Conservation (phyloP, 805 yeast genomes). For the Candida morakotiae region DNA sequence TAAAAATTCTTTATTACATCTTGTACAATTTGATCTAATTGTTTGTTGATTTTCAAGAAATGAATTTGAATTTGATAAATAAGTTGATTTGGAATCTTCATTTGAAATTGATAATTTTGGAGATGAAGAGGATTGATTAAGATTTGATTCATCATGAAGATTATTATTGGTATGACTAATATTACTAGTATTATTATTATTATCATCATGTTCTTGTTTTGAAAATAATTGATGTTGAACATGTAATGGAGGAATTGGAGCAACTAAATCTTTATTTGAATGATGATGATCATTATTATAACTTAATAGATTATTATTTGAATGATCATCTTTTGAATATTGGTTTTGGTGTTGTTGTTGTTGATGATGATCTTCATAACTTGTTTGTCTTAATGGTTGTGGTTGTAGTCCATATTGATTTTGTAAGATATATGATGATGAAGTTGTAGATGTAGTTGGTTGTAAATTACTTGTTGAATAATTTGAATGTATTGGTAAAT, state of each 20-base stretch:
- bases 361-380: slow-evolving; percentile 6
- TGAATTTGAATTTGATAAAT: neutral
- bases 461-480: neutral
- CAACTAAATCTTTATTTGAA: slow-evolving; percentile 14
- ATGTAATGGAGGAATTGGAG: slow-evolving; percentile 41
- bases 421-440: slow-evolving; percentile 1
- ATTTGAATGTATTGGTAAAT: slow-evolving; percentile 1
- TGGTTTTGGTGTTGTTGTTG: neutral
- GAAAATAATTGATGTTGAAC: slow-evolving; percentile 37
- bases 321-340: neutral
- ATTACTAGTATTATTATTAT: too few relatives aligned
- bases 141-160: too few relatives aligned
- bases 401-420: slow-evolving; percentile 3
- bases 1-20: slow-evolving; percentile 61
- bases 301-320: slow-evolving; percentile 1
- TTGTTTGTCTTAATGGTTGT: slow-evolving; percentile 2
- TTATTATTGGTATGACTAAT: too few relatives aligned
- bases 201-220: slow-evolving; percentile 1
- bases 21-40: slow-evolving; percentile 41
- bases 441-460: neutral
- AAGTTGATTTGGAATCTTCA: neutral
- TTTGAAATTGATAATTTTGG: neutral
- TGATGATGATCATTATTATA: slow-evolving; percentile 1
- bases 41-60: slow-evolving; percentile 17
- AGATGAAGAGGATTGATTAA: too few relatives aligned